These are phyloP conservation scores for Apophysomyces trapeziformis DNA, from an alignment of 371 early-diverging fungal genomes.

Conservation along the genomic window DNA sequence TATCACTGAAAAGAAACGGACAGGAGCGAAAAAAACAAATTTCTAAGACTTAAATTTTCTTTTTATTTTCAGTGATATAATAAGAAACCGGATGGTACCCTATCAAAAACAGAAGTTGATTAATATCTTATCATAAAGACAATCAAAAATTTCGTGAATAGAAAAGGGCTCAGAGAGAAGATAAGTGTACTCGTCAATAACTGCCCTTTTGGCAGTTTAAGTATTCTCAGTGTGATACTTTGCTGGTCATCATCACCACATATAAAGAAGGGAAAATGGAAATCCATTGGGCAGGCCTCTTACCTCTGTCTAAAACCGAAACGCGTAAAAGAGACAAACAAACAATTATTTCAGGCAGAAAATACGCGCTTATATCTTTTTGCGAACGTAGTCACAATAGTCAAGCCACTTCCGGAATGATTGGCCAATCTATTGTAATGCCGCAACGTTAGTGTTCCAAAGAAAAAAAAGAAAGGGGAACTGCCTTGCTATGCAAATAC, in stretches of 20 bases:
- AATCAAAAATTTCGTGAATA: background rate
- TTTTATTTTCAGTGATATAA: too few relatives aligned
- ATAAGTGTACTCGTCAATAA: constrained; percentile 8
- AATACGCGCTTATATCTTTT: background rate
- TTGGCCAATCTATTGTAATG: too few relatives aligned
- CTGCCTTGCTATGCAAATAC: too few relatives aligned
- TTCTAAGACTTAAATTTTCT: too few relatives aligned
- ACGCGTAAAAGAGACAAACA: background rate
- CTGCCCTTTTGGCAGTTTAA: constrained; percentile 2
- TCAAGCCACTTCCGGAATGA: too few relatives aligned
- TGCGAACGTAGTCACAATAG: background rate
- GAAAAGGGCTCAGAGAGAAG: constrained; percentile 8
- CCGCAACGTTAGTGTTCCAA: too few relatives aligned
- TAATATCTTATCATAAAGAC: background rate
- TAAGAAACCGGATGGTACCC: background rate
- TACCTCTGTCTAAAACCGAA: background rate
- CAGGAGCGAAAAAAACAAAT: too few relatives aligned
- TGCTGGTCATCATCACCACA: constrained; percentile 7
- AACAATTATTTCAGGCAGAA: background rate
- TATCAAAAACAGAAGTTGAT: background rate
- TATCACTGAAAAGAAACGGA: too few relatives aligned
- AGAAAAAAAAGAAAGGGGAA: too few relatives aligned
- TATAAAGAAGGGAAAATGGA: background rate
- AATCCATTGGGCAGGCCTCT: background rate
- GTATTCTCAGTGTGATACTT: constrained; percentile 10